Percentiles rank a stretch among this genome's conserved stretches.
These are phyloP conservation scores for Sporothrix globosa DNA, from an alignment of 2,329 filamentous ascomycete genomes.

Conservation along the genomic window DNA sequence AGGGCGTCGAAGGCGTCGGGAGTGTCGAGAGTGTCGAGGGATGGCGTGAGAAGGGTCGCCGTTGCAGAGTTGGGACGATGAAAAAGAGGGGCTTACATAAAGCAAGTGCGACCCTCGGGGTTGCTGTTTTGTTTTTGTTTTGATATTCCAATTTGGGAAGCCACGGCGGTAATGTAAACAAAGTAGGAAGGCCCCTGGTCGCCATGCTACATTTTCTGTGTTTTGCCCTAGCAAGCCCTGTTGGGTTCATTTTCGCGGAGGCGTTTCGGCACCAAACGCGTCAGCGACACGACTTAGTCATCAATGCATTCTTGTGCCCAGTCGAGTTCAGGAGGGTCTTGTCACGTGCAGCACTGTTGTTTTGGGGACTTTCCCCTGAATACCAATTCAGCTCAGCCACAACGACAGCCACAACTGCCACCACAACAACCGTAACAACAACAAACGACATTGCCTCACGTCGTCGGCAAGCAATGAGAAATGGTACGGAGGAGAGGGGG, in stretches of 20 bases:
- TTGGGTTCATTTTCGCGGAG: background rate
- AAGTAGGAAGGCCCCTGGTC: slow-evolving; percentile 22
- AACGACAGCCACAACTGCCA: slow-evolving; percentile 4
- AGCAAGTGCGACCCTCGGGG: background rate
- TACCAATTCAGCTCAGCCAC: background rate
- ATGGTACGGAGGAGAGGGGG: background rate
- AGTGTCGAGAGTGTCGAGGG: slow-evolving; percentile 6
- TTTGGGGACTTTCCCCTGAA: background rate
- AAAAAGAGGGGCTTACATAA: slow-evolving; percentile 31
- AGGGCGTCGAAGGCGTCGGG: slow-evolving; percentile 6
- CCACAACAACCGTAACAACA: slow-evolving; percentile 2
- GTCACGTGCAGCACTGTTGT: background rate
- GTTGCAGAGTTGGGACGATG: slow-evolving; percentile 20
- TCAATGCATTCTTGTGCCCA: background rate
- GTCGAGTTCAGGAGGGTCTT: too few species aligned
- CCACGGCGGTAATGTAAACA: slow-evolving; percentile 35
- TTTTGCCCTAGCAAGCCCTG: background rate
- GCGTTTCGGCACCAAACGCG: slow-evolving; percentile 5
- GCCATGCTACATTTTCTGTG: background rate
- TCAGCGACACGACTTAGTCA: slow-evolving; percentile 15
- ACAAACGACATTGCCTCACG: slow-evolving; percentile 5
- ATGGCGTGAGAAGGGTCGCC: slow-evolving; percentile 27
- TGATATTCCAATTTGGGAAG: slow-evolving; percentile 31
- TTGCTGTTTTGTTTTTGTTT: slow-evolving; percentile 33
- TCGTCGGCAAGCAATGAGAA: background rate